Conservation (phyloP, 257 asterid species). For the Petunia axillaris region DNA sequence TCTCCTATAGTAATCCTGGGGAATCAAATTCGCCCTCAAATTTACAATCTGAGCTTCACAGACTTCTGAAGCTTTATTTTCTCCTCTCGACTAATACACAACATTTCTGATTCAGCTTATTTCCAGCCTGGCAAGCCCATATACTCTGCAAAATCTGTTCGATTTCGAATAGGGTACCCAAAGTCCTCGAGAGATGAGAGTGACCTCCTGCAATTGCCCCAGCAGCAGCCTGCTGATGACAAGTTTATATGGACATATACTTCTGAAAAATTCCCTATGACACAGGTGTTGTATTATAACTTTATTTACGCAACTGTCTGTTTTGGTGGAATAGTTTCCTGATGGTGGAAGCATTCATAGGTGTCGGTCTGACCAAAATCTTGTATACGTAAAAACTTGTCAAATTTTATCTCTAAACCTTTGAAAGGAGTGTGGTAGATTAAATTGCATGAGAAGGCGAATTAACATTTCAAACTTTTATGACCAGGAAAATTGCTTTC, state of each 20-base stretch:
- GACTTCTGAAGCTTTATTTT: conserved; percentile 6
- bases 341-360: neutral
- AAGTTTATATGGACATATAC: conserved; percentile 78
- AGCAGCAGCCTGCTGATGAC: conserved; percentile 64
- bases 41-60: conserved; percentile 10
- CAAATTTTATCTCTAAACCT: neutral
- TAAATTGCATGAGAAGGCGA: conserved; percentile 16
- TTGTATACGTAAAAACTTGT: neutral
- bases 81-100: conserved; percentile 9
- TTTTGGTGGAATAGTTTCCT: neutral
- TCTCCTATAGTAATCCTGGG: neutral
- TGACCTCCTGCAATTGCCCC: conserved; percentile 36
- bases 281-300: conserved; percentile 48
- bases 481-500: conserved; percentile 74
- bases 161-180: conserved; percentile 71
- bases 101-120: conserved; percentile 53
- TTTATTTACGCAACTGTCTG: neutral
- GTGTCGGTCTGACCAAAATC: neutral
- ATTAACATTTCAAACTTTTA: conserved; percentile 16
- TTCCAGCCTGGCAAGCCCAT: conserved; percentile 66
- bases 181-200: conserved; percentile 44
- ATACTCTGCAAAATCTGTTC: conserved; percentile 70
- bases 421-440: conserved; percentile 8
- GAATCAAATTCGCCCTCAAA: conserved; percentile 5
- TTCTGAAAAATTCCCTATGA: conserved; percentile 72